Evolutionary conservation across 2,329 filamentous ascomycete genomes (phyloP), one percentile per base, ranked within the genome.

Genomic region (Chaetomium strumarium): DNA sequence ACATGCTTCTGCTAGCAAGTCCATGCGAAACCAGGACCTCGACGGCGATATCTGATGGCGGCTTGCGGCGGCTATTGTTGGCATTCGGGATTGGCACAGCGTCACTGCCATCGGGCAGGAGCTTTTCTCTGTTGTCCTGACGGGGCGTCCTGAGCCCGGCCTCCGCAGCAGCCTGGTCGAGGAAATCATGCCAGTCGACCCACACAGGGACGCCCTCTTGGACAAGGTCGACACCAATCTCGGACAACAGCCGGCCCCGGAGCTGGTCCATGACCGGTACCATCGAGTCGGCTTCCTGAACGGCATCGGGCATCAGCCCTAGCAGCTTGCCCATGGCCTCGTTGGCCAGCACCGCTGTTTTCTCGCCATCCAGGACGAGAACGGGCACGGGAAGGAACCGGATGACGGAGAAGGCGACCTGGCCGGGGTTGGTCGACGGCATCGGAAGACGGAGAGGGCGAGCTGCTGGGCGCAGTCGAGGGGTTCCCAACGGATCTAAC

Each of bases 361-460:
- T 90, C 30, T 79, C 63, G 34, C 76, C 80, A 46, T 84, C 84
- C 34, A 91, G 70, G 1, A 91, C 81, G 34, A 90, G 66, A 5
- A 88, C 66, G 0, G 87, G 87, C 43, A 88, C 80, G 0, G 87
- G 88, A 5, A 91, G 73, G 63, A 87, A 89, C 62, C 88, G 85
- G 68, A 91, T 71, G 5, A 85, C 82, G 1, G 83, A 79, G 54
- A 88, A 81, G 19, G 85, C 83, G 37, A 84, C 68, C 60, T 81
- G 77, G 1, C 72, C 75, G 0, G 76, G 72, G 0, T 74, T 76
- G 45, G 76, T 71, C 49, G 66, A 67, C 0, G 76, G 75, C 67
- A 80, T 76, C 6, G 70, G 53, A 12, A 73, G 55, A 16, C 64
- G 66, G 44, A 72, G 17, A 16, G 39, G 39, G 17, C 39, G 16